Base-by-base conservation (phyloP, 257 asterid species). In the Gentiana macrophylla region DNA sequence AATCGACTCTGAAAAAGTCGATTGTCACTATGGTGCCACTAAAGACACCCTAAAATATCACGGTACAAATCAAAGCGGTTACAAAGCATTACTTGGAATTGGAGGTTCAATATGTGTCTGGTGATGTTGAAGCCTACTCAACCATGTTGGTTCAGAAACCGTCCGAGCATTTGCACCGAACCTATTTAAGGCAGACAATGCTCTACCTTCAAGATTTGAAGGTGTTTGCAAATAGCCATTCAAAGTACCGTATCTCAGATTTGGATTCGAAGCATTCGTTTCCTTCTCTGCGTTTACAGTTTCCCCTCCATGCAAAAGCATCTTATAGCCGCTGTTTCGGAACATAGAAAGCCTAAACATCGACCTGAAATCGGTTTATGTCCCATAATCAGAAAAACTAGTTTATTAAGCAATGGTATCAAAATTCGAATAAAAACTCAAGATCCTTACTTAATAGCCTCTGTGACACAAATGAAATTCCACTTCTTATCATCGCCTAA, bases 241-340 rank as follows among this genome's bases (percentile, higher is more conserved):
- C 49, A 61, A 56, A 12, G 37, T 59, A 54, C 70, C 74, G 53
- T 68, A 72, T 73, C 68, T 62, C 61, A 49, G 64, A 49, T 24
- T 49, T 32, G 78, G 46, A 62, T 71, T 66, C n/a, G 57, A 44
- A 72, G 64, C 78, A 57, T 70, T 73, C 35, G 72, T 56, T 57
- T 61, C 69, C 41, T 57, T 70, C 36, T 73, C 67, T 13, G 56
- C 69, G 52, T 88, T 83, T 60, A 55, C 47, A 63, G 74, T 78
- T 77, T 88, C 97, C 49, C 98, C 98, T 60, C 95, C 95, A 43
- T 73, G 97, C 79, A 92, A 78, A 74, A 92, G 95, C 94, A 92
- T 79, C 71, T 81, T 85, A 76, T 85, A 88, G 61, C 97, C 95
- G 60, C 79, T 83, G 56, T 61, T 79, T 57, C 63, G 70, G 54